Base-by-base conservation (phyloP, 1,139 yeast genomes). In the Suhomyces kunorum region DNA sequence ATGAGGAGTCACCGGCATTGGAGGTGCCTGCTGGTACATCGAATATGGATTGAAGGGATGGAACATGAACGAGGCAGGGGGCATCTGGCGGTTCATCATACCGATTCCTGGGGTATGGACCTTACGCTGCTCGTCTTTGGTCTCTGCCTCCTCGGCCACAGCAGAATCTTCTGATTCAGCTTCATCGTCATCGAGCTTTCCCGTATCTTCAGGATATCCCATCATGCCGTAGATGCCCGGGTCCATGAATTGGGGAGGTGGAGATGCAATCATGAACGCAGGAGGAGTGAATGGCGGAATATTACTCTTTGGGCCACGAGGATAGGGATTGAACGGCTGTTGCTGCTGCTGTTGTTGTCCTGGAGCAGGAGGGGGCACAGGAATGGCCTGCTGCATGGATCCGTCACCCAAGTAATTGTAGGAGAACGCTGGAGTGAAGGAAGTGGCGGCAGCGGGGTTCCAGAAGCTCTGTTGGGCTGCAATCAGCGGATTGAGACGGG, bases 381-480 rank as follows among this genome's bases (percentile, higher is more conserved):
- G 46, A 22, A 41, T 42, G 8, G 46, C 49, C 8, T 37, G 49
- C 16, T 48, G 52, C 35, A 40, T 45, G 3, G 46, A 47, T n/a
- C 42, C 46, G 18, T 62, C 66, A 53, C 59, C 58, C 32, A 66
- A 64, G 44, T 67, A 62, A 38, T 54, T 61, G 44, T 55, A 58
- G 16, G 57, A 33, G 28, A 49, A 47, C 6, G 55, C 53, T 18
- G 86, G 83, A 13, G 80, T 78, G 53, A 81, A 81, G 2, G 81
- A 62, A 9, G 81, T 61, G 2, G 83, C 81, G 13, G 82, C 64
- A 3, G 84, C 85, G 0, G 85, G 85, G 54, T 80, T 80, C 87
- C 87, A 81, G 49, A 80, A 76, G 50, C 66, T 74, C 30, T 68
- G 74, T 12, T 58, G 54, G 14, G 42, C 48, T 9, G 40, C 34